Base-by-base conservation (phyloP, 1,139 yeast species). In the Kluyveromyces sp. region DNA sequence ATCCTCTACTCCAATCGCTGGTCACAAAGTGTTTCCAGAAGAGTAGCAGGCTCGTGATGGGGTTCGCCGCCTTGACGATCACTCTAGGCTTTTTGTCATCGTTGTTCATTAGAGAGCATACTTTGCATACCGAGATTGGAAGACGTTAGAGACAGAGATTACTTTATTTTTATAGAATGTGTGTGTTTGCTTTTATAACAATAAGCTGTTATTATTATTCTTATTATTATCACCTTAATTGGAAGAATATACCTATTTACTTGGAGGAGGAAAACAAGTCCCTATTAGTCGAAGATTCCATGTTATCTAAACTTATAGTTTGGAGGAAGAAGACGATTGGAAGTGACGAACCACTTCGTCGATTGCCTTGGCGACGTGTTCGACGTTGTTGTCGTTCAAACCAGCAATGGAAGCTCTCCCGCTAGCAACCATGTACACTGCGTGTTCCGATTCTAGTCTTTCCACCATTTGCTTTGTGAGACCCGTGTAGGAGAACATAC, bases 321-420 rank as follows among this genome's bases (percentile, higher is more conserved):
- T 59, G 8, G 60, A 45, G 21, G 21, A 15, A 15, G 21, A 15
- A 15, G 21, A 15, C 21, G 21, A 15, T 15, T 15, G 21, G 45
- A 46, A 59, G 41, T 55, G 54, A 69, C 81, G 58, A 10, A 87
- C 89, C 50, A 84, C 95, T 62, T 81, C 85, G 63, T 88, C 89
- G 56, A 90, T 79, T 42, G 95, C 85, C 54, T 76, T 72, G 42
- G 97, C 96, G 42, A 90, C 94, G 60, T 79, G 74, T 51, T 77
- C 77, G 48, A 90, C 84, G 64, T 92, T 92, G 50, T 75, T 71
- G 44, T 83, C 83, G 68, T 88, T 92, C 66, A 92, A 77, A 29
- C 97, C 97, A 33, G 97, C 96, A 60, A 90, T 87, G 37, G 95
- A 85, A 51, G 95, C 94, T 68, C 98, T 82, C 45, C 98, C 97